Base-by-base conservation (phyloP, 179 eudicot genomes). In the Heliamphora pulchella region DNA sequence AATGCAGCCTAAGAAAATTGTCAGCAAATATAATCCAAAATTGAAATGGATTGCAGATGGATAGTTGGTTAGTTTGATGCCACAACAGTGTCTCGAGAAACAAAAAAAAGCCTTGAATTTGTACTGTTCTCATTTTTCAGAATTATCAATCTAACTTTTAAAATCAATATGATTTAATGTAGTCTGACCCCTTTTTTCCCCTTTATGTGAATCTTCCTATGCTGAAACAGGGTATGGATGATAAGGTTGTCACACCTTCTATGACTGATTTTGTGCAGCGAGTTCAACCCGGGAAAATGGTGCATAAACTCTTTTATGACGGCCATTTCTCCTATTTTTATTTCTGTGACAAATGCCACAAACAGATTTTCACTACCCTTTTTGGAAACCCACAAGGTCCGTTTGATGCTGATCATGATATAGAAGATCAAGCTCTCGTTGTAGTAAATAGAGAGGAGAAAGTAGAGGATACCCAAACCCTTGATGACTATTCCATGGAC, bases 321-420 rank as follows among this genome's bases (percentile, higher is more conserved):
- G 96, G 96, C 68, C 96, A 91, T 79, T 91, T 90, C 82, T 84
- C 90, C 10, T 89, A 90, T 82, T 84, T 86, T 70, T 89, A 83
- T 75, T 89, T 91, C 70, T 91, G 96, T 50, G 87, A 90, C 53
- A 91, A 87, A 72, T 91, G 95, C 80, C 93, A 91, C 78, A 86
- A 86, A 73, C 88, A 89, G 81, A 90, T 90, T 8, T 20, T 81
- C 90, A 55, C 67, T 82, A 17, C 88, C 41, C 85, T 90, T 63
- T 90, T 84, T 17, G 95, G 95, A 73, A 82, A 85, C 68, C 91
- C 91, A 50, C 89, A 84, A 83, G 93, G 91, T 8, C 89, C 93
- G 43, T 86, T 89, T 39, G 71, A 72, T 31, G 39, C 57, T 39
- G 78, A 44, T 6, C 39, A 31, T 31, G 39, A 31, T 31, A 47